Evolutionary conservation across 1,284 basidiomycete species (phyloP), one percentile per base, ranked within the genome.

Genomic region (Moesziomyces aphidis): DNA sequence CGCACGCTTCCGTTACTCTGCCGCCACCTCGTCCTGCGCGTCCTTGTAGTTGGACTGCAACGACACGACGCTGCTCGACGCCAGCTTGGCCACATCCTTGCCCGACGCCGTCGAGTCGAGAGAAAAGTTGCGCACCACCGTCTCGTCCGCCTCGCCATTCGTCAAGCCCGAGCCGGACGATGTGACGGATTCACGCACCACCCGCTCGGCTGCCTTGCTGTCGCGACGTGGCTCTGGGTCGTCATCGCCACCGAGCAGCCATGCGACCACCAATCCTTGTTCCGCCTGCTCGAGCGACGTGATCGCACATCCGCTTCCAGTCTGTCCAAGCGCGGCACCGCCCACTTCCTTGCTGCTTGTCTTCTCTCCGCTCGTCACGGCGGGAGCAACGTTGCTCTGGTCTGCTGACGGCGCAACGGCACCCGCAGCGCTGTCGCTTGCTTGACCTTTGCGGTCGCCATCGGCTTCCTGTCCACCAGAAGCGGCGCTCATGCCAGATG

Each of bases 241-340:
- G 7, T 67, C 72, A 8, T 72, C 70, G 21, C 73, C 78, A 50
- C 78, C 79, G 7, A 81, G 72, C 26, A 81, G 61, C 79, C 79
- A 81, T 36, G 71, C 76, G 5, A 75, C 78, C 7, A 81, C 57
- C 17, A 69, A 44, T 6, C 62, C 63, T 21, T 72, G 63, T 6
- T 75, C 68, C 21, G 56, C 62, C 17, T 55, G 31, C 4, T 68
- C 59, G 13, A 74, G 53, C 49, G 68, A 71, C 6, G 62, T 71
- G 47, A 11, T 31, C 34, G 56, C 26, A 31, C 26, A 19, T 28
- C 45, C 46, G 4, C 19, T 24, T 22, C 19, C 10, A 42, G 58
- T 46, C 42, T 52, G 19, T 17, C 22, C 19, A 46, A 22, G 17
- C 22, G 44, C 52, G n/a, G 24, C 48, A n/a, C 3, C 48, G 46